These are phyloP conservation scores for Pyronema omphalodes DNA, from an alignment of 495 filamentous ascomycete species.

Conservation along the genomic window DNA sequence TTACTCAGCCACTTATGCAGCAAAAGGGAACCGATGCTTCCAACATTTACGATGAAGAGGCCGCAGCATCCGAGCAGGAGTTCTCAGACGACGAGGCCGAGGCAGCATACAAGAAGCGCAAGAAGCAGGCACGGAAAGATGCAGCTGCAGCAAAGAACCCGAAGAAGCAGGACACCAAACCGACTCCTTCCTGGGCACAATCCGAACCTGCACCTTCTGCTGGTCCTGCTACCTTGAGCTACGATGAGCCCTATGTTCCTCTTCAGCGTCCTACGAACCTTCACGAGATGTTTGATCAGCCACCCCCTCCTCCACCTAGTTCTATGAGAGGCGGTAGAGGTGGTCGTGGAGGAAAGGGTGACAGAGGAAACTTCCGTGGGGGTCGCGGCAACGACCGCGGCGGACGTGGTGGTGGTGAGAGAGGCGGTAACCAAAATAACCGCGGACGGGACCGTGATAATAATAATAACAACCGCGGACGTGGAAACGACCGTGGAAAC, in stretches of 20 bases:
- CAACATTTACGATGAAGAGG: conserved; percentile 83
- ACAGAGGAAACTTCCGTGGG: conserved; percentile 29
- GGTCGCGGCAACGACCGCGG: conserved; percentile 28
- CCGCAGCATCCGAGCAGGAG: conserved; percentile 67
- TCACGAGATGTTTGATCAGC: conserved; percentile 30
- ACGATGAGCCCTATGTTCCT: conserved; percentile 22
- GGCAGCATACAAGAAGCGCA: conserved; percentile 54
- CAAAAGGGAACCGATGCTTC: conserved; percentile 80
- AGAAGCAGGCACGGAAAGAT: conserved; percentile 38
- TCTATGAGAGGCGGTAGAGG: conserved; percentile 26
- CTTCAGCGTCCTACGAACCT: conserved; percentile 23
- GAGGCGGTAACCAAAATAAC: conserved; percentile 5
- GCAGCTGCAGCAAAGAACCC: conserved; percentile 19
- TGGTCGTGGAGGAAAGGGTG: conserved; percentile 32
- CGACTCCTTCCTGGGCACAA: conserved; percentile 8
- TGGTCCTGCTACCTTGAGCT: not conserved
- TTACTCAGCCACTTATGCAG: conserved; percentile 58
- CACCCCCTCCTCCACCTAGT: conserved; percentile 21
- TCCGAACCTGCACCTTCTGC: not conserved
- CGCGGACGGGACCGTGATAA: conserved; percentile 18
- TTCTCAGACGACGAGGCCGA: conserved; percentile 95
- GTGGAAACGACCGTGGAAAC: not conserved
- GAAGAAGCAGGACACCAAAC: conserved; percentile 26
- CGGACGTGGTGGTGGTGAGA: conserved; percentile 20
- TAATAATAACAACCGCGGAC: not conserved